phyloP scores from a whole-genome alignment of 345 rosid species.

The Lagerstroemia speciosa region DNA sequence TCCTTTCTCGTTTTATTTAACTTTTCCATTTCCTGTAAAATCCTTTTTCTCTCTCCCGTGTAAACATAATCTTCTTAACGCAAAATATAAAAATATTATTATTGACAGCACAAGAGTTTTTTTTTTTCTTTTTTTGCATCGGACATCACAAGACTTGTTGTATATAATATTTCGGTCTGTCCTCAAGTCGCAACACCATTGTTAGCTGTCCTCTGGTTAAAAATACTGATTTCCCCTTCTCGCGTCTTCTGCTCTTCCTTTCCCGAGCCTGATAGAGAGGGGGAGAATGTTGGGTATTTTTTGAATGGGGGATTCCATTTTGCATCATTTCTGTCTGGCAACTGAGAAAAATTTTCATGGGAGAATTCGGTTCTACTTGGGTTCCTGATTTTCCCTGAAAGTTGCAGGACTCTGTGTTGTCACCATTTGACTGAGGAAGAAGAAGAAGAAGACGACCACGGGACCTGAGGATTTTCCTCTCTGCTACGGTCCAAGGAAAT shows the following conservation, averaged over 20 bases:
- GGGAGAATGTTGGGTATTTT: constrained; percentile 6
- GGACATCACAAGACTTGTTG: not conserved
- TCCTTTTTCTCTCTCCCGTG: not conserved
- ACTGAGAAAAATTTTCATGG: not conserved
- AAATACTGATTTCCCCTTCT: not conserved
- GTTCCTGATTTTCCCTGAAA: constrained; percentile 2
- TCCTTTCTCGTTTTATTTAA: not conserved
- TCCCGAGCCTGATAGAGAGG: constrained; percentile 26
- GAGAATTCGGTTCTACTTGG: constrained; percentile 10
- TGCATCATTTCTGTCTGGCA: too few species aligned
- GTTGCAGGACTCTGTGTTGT: constrained; percentile 1
- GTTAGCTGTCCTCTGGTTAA: constrained; percentile 69
- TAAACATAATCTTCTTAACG: not conserved
- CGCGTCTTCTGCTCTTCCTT: constrained; percentile 32
- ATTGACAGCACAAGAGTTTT: not conserved
- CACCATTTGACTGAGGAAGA: constrained; percentile 2
- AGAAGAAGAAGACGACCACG: not conserved
- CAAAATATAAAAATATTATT: not conserved
- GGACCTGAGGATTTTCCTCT: not conserved
- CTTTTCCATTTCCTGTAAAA: not conserved
- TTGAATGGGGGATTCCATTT: not conserved
- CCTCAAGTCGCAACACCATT: constrained; percentile 20
- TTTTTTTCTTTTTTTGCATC: not conserved
- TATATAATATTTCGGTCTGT: constrained; percentile 4
- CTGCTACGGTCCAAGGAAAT: not conserved